Base-by-base conservation (phyloP, 2,329 filamentous ascomycete species). In the Verticillium zaregamsianum region DNA sequence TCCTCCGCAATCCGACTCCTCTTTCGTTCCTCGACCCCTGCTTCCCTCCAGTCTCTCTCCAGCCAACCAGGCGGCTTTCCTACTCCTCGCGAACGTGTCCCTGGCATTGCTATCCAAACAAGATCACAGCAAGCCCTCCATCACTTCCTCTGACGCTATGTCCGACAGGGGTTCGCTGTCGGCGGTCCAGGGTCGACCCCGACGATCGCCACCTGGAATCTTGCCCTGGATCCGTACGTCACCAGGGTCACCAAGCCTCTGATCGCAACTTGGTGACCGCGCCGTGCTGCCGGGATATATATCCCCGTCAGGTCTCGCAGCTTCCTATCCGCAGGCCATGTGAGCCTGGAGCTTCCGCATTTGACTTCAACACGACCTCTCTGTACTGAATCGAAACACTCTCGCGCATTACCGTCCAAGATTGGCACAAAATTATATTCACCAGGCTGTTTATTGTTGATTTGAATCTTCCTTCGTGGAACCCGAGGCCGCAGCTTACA, bases 121-220 rank as follows among this genome's bases (percentile, higher is more conserved):
- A 62, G 59, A 39, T 58, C 52, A 57, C 62, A 59, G 62, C 62
- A 57, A 57, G 59, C 60, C 57, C 55, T 37, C 60, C 57, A 59
- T 60, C 55, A 55, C 15, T 9, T 35, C 57, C 59, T 61, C 62
- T 65, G 62, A 65, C 63, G 57, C 63, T 65, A 58, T 58, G 52
- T 55, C 45, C 37, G 55, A 59, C 63, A 65, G 63, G 62, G 62
- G 63, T 65, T 62, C 63, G 63, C 63, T 63, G 59, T 59, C 49
- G 63, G 61, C 61, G 62, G 58, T 58, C 59, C 63, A 62, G 62
- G 63, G 63, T 60, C 62, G 59, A 57, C 49, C 57, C 59, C 57
- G 63, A 55, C 59, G 59, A 64, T 65, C 63, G 39, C 52, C 62
- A 52, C 55, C 39, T 59, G 32, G 59, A 58, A 35, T 63, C 55